A percentile compares a stretch with the other conserved stretches of the same genome.
Conservation (phyloP, 148 eudicot species). For the Camellia lanceoleosa region DNA sequence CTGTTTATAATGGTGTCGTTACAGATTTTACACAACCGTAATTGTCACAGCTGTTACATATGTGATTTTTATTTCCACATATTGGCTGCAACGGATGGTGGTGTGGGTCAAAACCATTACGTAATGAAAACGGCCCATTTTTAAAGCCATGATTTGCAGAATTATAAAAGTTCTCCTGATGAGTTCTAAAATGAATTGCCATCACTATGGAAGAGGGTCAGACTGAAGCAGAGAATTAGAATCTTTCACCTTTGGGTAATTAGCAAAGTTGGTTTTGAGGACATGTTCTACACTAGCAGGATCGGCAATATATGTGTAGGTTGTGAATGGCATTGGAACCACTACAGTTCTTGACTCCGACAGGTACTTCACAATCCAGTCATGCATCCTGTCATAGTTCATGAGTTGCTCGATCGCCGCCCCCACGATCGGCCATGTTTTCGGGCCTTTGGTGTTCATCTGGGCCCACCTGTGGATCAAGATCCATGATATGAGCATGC, state of each 20-base stretch:
- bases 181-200: background rate
- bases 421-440: constrained; percentile 87
- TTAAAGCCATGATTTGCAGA: no score
- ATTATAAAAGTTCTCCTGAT: background rate
- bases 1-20: no score
- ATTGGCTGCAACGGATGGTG: no score
- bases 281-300: constrained; percentile 89
- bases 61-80: no score
- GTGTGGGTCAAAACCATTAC: no score
- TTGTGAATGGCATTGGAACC: constrained; percentile 82
- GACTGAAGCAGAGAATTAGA: no score
- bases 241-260: constrained; percentile 75
- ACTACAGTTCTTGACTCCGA: constrained; percentile 54
- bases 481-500: constrained; percentile 61
- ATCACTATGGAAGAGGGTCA: background rate
- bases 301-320: constrained; percentile 86
- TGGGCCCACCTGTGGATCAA: constrained; percentile 70
- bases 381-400: constrained; percentile 84
- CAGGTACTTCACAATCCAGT: constrained; percentile 77
- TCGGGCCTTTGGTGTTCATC: constrained; percentile 66
- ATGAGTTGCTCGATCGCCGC: constrained; percentile 69
- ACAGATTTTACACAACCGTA: no score
- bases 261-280: constrained; percentile 80
- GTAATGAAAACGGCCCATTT: no score
- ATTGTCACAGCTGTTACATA: no score